Base-by-base conservation (phyloP, 1,139 yeast genomes). In the Yamadazyma friedrichii region DNA sequence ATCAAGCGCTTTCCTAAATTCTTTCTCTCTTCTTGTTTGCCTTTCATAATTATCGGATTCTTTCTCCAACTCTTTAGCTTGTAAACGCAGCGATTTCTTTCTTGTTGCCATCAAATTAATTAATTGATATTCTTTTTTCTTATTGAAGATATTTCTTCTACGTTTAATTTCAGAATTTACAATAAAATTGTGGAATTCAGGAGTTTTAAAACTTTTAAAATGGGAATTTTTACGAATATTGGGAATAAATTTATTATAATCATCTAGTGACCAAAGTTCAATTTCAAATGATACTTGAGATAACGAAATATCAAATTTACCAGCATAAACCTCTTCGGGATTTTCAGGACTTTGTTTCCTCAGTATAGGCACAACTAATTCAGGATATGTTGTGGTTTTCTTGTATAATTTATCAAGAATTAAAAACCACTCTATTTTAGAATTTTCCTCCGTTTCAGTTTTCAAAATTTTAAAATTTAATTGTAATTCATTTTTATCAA, bases 81-180 rank as follows among this genome's bases (percentile, higher is more conserved):
- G 76, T 31, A 74, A 54, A 54, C 80, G 61, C 6, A 76, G 67
- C 4, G 78, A 72, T 45, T 76, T 63, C 50, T 74, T 75, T 46
- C 80, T 59, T 11, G 79, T 70, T 10, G 76, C 74, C 47, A 77
- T 63, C 39, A 77, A 58, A 34, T 68, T 71, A 25, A 67, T 65
- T 59, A 76, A 57, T 51, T 74, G 79, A 36, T 67, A 64, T 46
- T 76, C 82, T 49, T 69, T 74, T 47, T 64, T 62, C 50, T 76
- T 65, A 46, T 67, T 67, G 29, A 66, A 55, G 31, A 76, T 57
- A 41, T 62, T 61, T 49, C 63, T 69, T 46, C 81, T 63, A 48
- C 73, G 74, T 41, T 59, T 66, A 8, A 62, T 46, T n/a, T 48
- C 54, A 8, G 48, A 44, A 15, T 45, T 40, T 8, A 56, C 39